Evolutionary conservation across 2,329 filamentous ascomycete species (phyloP).

Genomic region (Colletotrichum magnum): DNA sequence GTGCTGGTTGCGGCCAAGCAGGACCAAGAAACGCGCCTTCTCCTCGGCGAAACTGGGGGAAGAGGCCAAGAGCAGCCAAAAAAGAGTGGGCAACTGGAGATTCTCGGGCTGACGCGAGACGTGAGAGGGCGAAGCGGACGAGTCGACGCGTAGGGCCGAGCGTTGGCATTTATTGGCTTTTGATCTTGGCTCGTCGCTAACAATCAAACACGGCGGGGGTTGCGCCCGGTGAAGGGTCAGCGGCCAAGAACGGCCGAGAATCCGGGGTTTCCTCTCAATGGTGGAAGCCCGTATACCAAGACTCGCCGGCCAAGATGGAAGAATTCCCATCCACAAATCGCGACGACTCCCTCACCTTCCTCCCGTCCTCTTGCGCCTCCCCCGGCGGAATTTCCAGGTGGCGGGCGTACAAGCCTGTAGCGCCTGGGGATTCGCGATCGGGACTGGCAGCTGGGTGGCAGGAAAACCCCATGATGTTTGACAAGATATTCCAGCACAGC

Average conservation of each 20-base stretch:
- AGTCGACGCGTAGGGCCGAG: constrained; percentile 25
- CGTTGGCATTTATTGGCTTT: constrained; percentile 37
- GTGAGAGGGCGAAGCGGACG: not conserved
- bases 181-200: constrained; percentile 21
- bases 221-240: not conserved
- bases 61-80: not conserved
- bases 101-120: constrained; percentile 2
- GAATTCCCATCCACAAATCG: constrained; percentile 23
- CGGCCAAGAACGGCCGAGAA: constrained; percentile 15
- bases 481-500: too few relatives aligned
- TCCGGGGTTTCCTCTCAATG: constrained; percentile 8
- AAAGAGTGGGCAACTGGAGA: constrained; percentile 15
- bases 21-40: not conserved
- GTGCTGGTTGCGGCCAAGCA: not conserved
- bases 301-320: constrained; percentile 21
- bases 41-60: not conserved
- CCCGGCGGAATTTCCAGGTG: not conserved
- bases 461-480: too few relatives aligned
- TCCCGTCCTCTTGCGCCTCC: not conserved
- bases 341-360: not conserved
- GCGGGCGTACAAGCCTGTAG: not conserved
- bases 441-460: too few relatives aligned
- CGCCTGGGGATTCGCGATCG: too few relatives aligned
- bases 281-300: constrained; percentile 23
- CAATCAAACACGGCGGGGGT: not conserved